Conservation (phyloP, 768 basidiomycete genomes). For the Hygrophoropsis aurantiaca region DNA sequence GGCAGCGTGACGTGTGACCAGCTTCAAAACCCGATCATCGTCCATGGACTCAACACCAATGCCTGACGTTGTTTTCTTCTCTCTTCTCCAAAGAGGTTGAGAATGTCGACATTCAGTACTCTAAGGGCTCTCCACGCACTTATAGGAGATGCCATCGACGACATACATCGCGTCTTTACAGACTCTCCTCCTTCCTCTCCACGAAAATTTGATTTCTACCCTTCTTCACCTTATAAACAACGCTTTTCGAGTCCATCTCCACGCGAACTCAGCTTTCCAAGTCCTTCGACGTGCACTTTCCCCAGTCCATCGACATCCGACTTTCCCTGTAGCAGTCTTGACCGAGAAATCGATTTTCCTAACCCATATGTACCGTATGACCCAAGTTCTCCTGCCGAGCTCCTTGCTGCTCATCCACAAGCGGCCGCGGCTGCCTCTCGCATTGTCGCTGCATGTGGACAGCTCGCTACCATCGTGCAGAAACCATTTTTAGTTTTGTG, state of each 20-base stretch:
- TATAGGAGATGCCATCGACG: slow-evolving; percentile 66
- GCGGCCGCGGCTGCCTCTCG: slow-evolving; percentile 60
- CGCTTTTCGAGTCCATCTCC: slow-evolving; percentile 35
- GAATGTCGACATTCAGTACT: slow-evolving; percentile 59
- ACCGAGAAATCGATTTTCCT: slow-evolving; percentile 47
- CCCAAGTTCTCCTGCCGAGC: slow-evolving; percentile 48
- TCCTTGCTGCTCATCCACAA: slow-evolving; percentile 56
- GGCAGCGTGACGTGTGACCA: too few relatives aligned
- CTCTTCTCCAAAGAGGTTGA: slow-evolving; percentile 35
- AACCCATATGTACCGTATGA: slow-evolving; percentile 51
- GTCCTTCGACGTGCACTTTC: too few relatives aligned
- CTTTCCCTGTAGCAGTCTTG: slow-evolving; percentile 6
- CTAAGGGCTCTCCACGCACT: slow-evolving; percentile 65
- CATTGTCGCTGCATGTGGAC: slow-evolving; percentile 70
- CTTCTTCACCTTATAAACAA: slow-evolving; percentile 16
- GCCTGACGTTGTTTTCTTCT: not conserved
- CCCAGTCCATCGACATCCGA: slow-evolving; percentile 5
- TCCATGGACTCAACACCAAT: too few relatives aligned
- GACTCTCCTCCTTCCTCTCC: slow-evolving; percentile 16
- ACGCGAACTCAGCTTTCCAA: slow-evolving; percentile 16
- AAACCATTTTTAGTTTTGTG: slow-evolving; percentile 70
- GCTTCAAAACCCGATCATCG: too few relatives aligned
- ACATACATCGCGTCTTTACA: slow-evolving; percentile 62
- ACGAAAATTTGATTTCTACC: too few relatives aligned
- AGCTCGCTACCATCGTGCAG: slow-evolving; percentile 64